A percentile compares a stretch with the other conserved stretches of the same genome.
Evolutionary conservation across 306 rosid genomes (phyloP).

Genomic region (Lupinus albus): DNA sequence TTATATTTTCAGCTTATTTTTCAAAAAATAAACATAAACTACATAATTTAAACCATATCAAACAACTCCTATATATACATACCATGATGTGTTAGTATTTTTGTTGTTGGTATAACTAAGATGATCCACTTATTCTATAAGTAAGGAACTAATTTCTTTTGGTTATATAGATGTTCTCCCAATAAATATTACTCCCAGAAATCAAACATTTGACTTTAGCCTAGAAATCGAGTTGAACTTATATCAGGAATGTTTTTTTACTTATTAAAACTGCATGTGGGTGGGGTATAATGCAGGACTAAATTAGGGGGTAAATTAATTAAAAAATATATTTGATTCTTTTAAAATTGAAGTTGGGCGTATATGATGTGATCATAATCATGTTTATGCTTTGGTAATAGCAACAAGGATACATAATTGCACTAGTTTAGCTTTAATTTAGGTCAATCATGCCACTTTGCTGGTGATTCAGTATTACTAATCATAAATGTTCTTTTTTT

Average conservation of each 20-base stretch:
- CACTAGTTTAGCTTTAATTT: conserved; percentile 46
- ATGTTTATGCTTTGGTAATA: conserved; percentile 46
- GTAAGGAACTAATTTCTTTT: too few species aligned
- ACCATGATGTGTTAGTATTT: conserved; percentile 12
- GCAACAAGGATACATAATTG: conserved; percentile 50
- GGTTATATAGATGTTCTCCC: too few species aligned
- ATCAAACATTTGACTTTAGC: too few species aligned
- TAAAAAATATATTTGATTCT: background rate
- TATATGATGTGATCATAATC: conserved; percentile 45
- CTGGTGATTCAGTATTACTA: conserved; percentile 46
- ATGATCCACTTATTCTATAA: too few species aligned
- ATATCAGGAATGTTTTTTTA: too few species aligned
- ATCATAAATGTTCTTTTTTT: conserved; percentile 31
- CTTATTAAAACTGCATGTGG: conserved; percentile 27
- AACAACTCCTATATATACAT: background rate
- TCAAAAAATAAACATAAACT: too few species aligned
- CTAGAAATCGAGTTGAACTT: too few species aligned
- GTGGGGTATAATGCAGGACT: conserved; percentile 41
- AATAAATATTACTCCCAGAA: too few species aligned
- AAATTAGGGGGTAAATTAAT: background rate
- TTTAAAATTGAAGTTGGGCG: conserved; percentile 25
- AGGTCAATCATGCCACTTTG: conserved; percentile 53
- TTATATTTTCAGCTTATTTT: too few species aligned
- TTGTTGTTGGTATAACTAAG: too few species aligned
- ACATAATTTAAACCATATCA: too few species aligned